Evolutionary conservation across 2,329 filamentous ascomycete species (phyloP).

Genomic region (Trichoderma endophyticum): DNA sequence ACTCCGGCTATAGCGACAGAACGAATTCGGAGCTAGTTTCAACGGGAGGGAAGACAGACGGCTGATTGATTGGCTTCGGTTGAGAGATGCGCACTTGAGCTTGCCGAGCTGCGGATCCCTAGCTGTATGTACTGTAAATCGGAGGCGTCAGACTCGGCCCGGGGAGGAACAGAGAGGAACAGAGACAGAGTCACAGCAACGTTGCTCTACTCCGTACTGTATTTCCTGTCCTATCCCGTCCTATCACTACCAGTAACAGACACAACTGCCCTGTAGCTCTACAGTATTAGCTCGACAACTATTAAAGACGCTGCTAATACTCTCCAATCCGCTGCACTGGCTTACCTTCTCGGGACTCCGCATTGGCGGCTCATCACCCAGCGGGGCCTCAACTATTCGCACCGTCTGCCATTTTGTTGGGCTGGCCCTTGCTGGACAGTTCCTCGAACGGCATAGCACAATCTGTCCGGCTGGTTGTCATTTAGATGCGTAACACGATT

Average conservation of each 20-base stretch:
- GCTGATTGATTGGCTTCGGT: background rate
- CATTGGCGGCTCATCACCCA: slow-evolving; percentile 6
- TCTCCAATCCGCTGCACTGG: background rate
- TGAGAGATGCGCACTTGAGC: background rate
- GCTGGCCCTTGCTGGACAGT: background rate
- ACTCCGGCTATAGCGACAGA: background rate
- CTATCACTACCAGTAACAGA: background rate
- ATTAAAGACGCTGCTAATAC: background rate
- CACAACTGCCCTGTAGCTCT: background rate
- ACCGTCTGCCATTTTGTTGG: slow-evolving; percentile 6
- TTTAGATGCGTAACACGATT: slow-evolving; percentile 13
- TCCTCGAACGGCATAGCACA: background rate
- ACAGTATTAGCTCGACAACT: background rate
- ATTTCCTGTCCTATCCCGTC: background rate
- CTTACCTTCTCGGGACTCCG: slow-evolving; percentile 11
- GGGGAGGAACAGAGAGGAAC: background rate
- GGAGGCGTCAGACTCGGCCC: background rate
- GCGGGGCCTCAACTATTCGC: background rate
- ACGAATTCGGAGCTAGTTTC: background rate
- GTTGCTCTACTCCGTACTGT: background rate
- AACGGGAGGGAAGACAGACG: background rate
- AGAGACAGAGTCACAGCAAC: background rate
- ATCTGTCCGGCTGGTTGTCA: slow-evolving; percentile 6
- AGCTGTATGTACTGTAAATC: background rate
- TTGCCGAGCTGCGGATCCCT: background rate